Conservation (phyloP, 2,329 filamentous ascomycete species). For the Diaporthe aspalathi region DNA sequence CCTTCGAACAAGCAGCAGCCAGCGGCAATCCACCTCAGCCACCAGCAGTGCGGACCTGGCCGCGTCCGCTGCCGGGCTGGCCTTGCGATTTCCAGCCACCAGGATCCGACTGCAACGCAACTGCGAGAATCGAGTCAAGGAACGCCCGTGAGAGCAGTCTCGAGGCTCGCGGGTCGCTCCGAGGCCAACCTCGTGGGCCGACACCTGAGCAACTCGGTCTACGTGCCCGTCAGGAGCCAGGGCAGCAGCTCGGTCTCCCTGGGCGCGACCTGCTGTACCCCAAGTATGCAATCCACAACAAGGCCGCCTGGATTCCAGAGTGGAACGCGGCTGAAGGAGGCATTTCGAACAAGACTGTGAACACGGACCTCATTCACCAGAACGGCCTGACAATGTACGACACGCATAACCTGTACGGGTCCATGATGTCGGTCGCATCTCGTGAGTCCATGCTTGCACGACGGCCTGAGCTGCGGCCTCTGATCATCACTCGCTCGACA, state of each 20-base stretch:
- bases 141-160: not conserved
- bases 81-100: constrained; percentile 74
- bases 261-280: constrained; percentile 73
- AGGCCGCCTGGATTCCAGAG: constrained; percentile 58
- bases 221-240: constrained; percentile 43
- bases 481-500: constrained; percentile 81
- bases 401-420: constrained; percentile 65
- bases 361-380: constrained; percentile 75
- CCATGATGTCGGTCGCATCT: constrained; percentile 78
- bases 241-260: constrained; percentile 67
- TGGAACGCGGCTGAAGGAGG: constrained; percentile 58
- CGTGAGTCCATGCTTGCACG: constrained; percentile 74
- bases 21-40: constrained; percentile 68
- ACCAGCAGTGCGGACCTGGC: constrained; percentile 71
- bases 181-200: not conserved
- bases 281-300: constrained; percentile 74
- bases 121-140: constrained; percentile 38
- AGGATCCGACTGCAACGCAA: constrained; percentile 51
- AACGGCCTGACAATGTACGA: constrained; percentile 78
- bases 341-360: constrained; percentile 69
- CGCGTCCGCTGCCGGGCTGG: constrained; percentile 76
- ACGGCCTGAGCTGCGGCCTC: constrained; percentile 71
- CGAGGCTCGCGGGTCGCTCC: not conserved
- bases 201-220: constrained; percentile 38
- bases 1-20: constrained; percentile 48